Conservation (phyloP, 2,329 filamentous ascomycete species). For the Claviceps sp. region DNA sequence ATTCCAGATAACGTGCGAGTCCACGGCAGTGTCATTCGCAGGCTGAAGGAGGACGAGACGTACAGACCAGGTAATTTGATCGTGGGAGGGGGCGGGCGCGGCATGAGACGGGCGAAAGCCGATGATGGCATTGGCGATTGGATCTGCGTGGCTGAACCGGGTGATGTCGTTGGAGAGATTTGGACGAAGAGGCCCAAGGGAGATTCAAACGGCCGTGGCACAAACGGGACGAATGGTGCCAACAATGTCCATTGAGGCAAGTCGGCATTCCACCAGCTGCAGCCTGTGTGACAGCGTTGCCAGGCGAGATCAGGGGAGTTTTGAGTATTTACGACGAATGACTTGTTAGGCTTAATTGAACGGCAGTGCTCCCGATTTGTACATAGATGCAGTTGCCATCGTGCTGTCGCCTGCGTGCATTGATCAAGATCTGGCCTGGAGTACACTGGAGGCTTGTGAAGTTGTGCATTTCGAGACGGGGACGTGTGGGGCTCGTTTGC, state of each 20-base stretch:
- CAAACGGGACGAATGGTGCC: background rate
- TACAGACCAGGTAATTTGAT: slow-evolving; percentile 74
- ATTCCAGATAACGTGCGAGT: slow-evolving; percentile 57
- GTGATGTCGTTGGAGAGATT: slow-evolving; percentile 56
- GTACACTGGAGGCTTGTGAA: no score
- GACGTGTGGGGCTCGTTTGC: no score
- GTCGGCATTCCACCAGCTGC: no score
- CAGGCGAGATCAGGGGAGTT: no score
- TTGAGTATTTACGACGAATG: no score
- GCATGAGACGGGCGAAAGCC: slow-evolving; percentile 45
- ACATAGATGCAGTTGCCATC: no score
- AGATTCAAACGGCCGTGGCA: slow-evolving; percentile 2
- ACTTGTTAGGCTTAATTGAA: no score
- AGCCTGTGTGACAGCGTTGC: no score
- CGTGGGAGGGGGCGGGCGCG: slow-evolving; percentile 63
- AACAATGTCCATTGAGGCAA: background rate
- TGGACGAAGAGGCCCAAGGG: slow-evolving; percentile 31
- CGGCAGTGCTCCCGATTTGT: no score
- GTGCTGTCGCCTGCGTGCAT: no score
- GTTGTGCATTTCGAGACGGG: no score
- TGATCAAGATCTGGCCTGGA: no score
- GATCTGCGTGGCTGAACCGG: slow-evolving; percentile 49
- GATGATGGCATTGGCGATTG: slow-evolving; percentile 59
- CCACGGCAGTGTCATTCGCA: slow-evolving; percentile 60
- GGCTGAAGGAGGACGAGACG: slow-evolving; percentile 47